Conservation (phyloP, 257 asterid genomes). For the Solanum dulcamara region DNA sequence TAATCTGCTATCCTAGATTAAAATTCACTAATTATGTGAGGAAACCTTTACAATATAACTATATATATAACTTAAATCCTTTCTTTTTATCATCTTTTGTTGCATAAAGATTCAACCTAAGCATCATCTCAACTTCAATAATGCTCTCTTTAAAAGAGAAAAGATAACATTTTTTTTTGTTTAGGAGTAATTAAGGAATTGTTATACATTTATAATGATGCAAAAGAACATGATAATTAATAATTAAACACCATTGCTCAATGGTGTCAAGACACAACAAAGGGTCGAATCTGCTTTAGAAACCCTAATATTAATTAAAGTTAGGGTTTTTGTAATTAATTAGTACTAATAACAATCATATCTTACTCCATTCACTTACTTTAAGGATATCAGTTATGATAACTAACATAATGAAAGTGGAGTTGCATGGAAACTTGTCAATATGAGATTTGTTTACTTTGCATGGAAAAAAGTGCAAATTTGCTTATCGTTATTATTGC, state of each 20-base stretch:
- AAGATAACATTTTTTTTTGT: neutral
- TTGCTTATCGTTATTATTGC: neutral
- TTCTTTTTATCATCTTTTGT: neutral
- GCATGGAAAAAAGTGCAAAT: neutral
- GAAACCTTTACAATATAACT: neutral
- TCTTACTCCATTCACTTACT: neutral
- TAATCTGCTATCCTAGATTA: neutral
- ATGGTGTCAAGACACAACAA: neutral
- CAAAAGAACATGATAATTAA: neutral
- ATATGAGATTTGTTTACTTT: neutral
- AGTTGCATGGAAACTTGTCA: conserved; percentile 3
- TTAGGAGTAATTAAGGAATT: neutral
- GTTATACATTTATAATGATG: neutral
- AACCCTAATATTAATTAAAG: neutral
- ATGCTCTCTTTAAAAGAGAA: neutral
- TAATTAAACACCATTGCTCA: neutral
- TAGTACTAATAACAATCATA: neutral
- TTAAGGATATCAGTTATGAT: neutral
- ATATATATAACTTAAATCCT: neutral
- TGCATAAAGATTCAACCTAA: neutral
- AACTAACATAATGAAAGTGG: neutral
- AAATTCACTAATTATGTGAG: neutral
- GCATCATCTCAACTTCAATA: neutral
- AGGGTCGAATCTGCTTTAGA: conserved; percentile 6
- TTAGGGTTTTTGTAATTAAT: neutral